Evolutionary conservation across 2,329 filamentous ascomycete species (phyloP).

Genomic region (Cladorrhinum sp.): DNA sequence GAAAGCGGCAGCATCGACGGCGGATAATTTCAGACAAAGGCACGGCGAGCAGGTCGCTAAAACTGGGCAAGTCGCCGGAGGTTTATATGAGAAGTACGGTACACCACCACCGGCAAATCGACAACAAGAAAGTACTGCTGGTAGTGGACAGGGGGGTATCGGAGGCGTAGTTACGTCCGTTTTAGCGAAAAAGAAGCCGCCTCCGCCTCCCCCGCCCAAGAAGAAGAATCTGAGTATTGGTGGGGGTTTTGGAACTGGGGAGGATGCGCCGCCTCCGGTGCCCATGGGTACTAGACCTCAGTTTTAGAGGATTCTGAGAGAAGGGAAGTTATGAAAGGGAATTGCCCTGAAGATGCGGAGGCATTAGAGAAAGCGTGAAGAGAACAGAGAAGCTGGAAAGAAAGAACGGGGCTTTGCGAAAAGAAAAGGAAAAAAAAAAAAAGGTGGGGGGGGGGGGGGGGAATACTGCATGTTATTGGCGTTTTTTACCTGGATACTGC

Average conservation of each 20-base stretch:
- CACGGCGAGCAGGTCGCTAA: conserved; percentile 66
- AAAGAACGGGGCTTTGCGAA: too few species aligned
- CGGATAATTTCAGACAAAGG: conserved; percentile 66
- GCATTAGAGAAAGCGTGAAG: not conserved
- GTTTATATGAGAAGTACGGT: conserved; percentile 61
- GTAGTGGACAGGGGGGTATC: not conserved
- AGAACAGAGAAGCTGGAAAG: not conserved
- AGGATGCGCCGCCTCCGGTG: conserved; percentile 46
- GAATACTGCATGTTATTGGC: not conserved
- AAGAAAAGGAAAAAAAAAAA: too few species aligned
- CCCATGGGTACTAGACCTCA: conserved; percentile 35
- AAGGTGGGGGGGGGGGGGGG: too few species aligned
- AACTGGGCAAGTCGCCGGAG: conserved; percentile 56
- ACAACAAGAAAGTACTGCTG: not conserved
- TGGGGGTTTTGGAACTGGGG: conserved; percentile 15
- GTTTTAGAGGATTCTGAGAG: conserved; percentile 19
- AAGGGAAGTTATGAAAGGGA: too few species aligned
- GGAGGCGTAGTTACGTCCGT: conserved; percentile 18
- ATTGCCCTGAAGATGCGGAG: not conserved
- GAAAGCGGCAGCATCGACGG: conserved; percentile 56
- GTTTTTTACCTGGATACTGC: not conserved
- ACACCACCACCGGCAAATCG: not conserved
- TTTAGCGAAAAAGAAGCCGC: conserved; percentile 51
- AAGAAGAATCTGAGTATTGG: conserved; percentile 45
- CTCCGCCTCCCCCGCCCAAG: conserved; percentile 50